Percentiles rank a stretch among this genome's conserved stretches.
Evolutionary conservation across 495 filamentous ascomycete species (phyloP).

Genomic region (Astrocystis sublimbata): DNA sequence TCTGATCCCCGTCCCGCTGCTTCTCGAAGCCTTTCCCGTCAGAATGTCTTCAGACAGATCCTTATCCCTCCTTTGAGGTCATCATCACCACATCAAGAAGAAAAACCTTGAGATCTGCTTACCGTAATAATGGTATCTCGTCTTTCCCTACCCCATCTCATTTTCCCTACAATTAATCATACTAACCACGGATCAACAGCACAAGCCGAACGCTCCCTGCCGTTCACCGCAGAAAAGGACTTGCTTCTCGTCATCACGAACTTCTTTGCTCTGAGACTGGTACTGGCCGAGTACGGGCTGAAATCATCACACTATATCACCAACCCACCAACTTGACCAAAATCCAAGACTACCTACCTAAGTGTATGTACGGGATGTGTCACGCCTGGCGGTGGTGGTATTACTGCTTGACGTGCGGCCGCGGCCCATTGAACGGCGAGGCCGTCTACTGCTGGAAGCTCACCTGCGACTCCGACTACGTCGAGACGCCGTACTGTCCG

Average conservation of each 20-base stretch:
- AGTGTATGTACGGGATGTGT: slow-evolving; percentile 25
- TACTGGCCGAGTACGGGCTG: too few relatives aligned
- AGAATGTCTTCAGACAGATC: not conserved
- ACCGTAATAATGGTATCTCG: not conserved
- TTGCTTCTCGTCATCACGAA: too few relatives aligned
- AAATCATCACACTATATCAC: too few relatives aligned
- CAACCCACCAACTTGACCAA: too few relatives aligned
- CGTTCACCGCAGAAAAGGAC: not conserved
- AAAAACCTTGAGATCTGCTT: not conserved
- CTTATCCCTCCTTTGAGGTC: not conserved
- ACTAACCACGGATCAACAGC: not conserved
- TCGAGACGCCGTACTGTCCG: slow-evolving; percentile 19
- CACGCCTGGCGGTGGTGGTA: slow-evolving; percentile 27
- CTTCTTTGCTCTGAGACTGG: too few relatives aligned
- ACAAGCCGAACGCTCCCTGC: not conserved
- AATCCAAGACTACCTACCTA: too few relatives aligned
- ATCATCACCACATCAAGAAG: not conserved
- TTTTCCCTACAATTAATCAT: not conserved
- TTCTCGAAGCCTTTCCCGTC: not conserved
- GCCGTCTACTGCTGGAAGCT: slow-evolving; percentile 21
- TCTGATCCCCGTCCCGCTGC: not conserved
- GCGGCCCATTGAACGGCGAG: slow-evolving; percentile 25
- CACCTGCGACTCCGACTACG: slow-evolving; percentile 24
- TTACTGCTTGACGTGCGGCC: slow-evolving; percentile 25
- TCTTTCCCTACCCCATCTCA: not conserved